Base-by-base conservation (phyloP, 2,329 filamentous ascomycete genomes). In the Nemania sp. region DNA sequence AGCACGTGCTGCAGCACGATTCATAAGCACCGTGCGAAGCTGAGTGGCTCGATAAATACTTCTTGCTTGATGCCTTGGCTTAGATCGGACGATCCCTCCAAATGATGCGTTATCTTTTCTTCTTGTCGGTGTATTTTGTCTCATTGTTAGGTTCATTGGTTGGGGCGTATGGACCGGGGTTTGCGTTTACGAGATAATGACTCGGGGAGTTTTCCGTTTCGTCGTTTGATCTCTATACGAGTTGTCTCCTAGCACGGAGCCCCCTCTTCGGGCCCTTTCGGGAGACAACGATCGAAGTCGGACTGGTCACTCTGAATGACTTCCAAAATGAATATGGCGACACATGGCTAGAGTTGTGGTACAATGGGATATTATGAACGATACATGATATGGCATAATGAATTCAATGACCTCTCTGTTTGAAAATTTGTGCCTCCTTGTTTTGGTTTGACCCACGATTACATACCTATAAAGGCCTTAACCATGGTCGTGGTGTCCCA, bases 301-400 rank as follows among this genome's bases (percentile, higher is more conserved):
- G 48, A 37, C 26, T 49, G 19, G 44, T 23, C 30, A 30, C 46
- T 53, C 46, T 15, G 48, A 20, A 48, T 33, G 51, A 41, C 31
- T 50, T 53, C 40, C 20, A 31, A 49, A 47, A 53, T 49, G 56
- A 34, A 28, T 26, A 41, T 30, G 46, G 37, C 11, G 47, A 42
- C 42, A 54, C 43, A 60, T 52, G 54, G 51, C 51, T 66, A 64
- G 60, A 66, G 59, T 55, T 54, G 61, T 60, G 57, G 50, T 33
- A 64, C 56, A 63, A 19, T 60, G 63, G 61, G 54, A 60, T 42
- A 26, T 54, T 53, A 64, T 64, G 55, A 54, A 64, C 57, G 63
- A 64, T 58, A 61, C 44, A 64, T 56, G 60, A 49, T 50, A 65
- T 59, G 62, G 56, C 57, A 62, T 61, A 62, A 66, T 64, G 64